A percentile compares a stretch with the other conserved stretches of the same genome.
These are phyloP conservation scores for Pythium phragmiticola DNA, from an alignment of 352 stramenopile genomes.

Conservation along the genomic window DNA sequence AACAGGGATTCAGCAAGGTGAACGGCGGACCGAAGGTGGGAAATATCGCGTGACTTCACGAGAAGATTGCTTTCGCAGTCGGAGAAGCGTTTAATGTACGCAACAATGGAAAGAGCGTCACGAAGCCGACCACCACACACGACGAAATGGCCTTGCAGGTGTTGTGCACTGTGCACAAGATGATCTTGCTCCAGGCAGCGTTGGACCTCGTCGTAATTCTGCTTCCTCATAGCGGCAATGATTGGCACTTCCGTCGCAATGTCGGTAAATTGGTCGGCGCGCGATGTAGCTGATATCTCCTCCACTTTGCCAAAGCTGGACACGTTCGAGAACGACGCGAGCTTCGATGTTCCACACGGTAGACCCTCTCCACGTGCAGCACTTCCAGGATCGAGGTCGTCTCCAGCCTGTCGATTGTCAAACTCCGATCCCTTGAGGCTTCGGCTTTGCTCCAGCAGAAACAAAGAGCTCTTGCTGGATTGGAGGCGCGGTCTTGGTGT, in stretches of 20 bases:
- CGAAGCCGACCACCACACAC: constrained; percentile 25
- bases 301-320: constrained; percentile 19
- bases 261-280: background rate
- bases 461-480: constrained; percentile 11
- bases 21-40: background rate
- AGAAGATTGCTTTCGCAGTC: background rate
- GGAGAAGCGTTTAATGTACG: constrained; percentile 21
- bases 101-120: constrained; percentile 22
- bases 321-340: constrained; percentile 11
- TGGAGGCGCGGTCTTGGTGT: constrained; percentile 15
- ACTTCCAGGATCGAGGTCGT: background rate
- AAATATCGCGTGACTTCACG: background rate
- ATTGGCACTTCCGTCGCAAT: constrained; percentile 1
- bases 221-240: constrained; percentile 5
- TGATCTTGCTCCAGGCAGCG: constrained; percentile 15
- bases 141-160: constrained; percentile 26
- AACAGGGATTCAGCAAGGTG: constrained; percentile 1
- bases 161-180: constrained; percentile 7
- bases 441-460: constrained; percentile 17
- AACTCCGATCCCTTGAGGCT: constrained; percentile 15
- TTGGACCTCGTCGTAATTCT: constrained; percentile 5
- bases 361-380: background rate
- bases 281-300: constrained; percentile 1
- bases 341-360: background rate
- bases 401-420: background rate